These are phyloP conservation scores for Termitomyces titanicus DNA, from an alignment of 768 basidiomycete species.

Conservation along the genomic window DNA sequence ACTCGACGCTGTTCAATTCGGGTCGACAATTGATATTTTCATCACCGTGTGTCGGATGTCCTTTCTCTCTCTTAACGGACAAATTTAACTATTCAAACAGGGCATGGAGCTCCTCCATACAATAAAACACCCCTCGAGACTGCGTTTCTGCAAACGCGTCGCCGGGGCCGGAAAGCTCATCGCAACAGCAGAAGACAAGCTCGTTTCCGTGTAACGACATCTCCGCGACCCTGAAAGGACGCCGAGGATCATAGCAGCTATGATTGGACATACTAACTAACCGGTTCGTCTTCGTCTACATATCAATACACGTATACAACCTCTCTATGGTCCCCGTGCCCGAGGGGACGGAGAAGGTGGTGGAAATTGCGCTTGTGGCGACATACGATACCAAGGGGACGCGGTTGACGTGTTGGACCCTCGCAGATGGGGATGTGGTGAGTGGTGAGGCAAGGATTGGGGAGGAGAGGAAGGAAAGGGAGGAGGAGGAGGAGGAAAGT, in stretches of 20 bases:
- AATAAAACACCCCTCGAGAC: constrained; percentile 72
- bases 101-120: constrained; percentile 75
- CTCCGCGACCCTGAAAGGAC: constrained; percentile 37
- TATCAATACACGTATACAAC: constrained; percentile 67
- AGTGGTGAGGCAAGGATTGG: constrained; percentile 9
- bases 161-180: constrained; percentile 62
- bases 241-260: constrained; percentile 62
- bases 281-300: constrained; percentile 49
- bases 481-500: constrained; percentile 21
- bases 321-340: constrained; percentile 44
- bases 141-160: constrained; percentile 69
- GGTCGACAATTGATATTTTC: constrained; percentile 78
- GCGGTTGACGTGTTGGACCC: constrained; percentile 23
- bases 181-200: constrained; percentile 88
- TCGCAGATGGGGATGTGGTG: constrained; percentile 29
- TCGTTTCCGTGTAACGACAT: constrained; percentile 75
- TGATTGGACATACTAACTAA: constrained; percentile 82
- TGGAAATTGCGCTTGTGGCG: constrained; percentile 18
- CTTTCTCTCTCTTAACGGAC: neutral
- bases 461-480: constrained; percentile 23
- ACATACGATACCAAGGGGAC: constrained; percentile 21
- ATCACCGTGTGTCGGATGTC: constrained; percentile 58
- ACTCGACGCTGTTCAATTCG: constrained; percentile 77
- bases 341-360: constrained; percentile 14
- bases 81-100: constrained; percentile 35